Base-by-base conservation (phyloP, 2,329 filamentous ascomycete species). In the Microdochium nivale region DNA sequence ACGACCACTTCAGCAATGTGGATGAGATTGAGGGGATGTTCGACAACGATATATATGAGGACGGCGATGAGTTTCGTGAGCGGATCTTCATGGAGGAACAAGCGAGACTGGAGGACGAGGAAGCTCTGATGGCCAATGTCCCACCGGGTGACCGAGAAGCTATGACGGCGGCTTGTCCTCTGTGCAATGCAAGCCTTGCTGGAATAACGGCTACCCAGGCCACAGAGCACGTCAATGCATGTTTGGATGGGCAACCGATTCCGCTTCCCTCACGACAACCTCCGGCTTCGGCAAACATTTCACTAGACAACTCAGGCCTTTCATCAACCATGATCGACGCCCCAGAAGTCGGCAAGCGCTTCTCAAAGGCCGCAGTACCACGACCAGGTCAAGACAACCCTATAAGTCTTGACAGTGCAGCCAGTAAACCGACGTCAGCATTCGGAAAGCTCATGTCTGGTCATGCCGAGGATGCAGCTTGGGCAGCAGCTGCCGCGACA, bases 371-470 rank as follows among this genome's bases (percentile, higher is more conserved):
- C 16, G 79, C 81, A 1, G 76, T 90, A 35, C 81, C 91, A 0
- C 83, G 85, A 56, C 88, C 90, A 1, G 89, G 86, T 0, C 92
- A 96, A 66, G 75, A 81, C 7, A 94, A 88, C 60, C 91, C 91
- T 0, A 88, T 95, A 58, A 74, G 76, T 7, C 63, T 86, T 2
- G 77, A 73, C 54, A 54, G 66, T 54, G 47, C 64, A 51, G 27
- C 64, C 51, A 58, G 63, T 50, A 55, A 71, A 50, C 54, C 71
- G 43, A 74, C 72, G 21, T 95, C 91, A 3, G 94, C 92, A 0
- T 99, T 99, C 62, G 86, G 87, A 2, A 94, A 88, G 63, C 76
- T 99, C 53, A 99, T 99, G 94, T 88, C 90, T 7, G 84, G 83
- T 5, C 90, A 96, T 61, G 88, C 87, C 4, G 94, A 99, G 71